Percentiles rank a stretch among this genome's conserved stretches.
Conservation (phyloP, 2,329 filamentous ascomycete genomes). For the Colletotrichum melonis region DNA sequence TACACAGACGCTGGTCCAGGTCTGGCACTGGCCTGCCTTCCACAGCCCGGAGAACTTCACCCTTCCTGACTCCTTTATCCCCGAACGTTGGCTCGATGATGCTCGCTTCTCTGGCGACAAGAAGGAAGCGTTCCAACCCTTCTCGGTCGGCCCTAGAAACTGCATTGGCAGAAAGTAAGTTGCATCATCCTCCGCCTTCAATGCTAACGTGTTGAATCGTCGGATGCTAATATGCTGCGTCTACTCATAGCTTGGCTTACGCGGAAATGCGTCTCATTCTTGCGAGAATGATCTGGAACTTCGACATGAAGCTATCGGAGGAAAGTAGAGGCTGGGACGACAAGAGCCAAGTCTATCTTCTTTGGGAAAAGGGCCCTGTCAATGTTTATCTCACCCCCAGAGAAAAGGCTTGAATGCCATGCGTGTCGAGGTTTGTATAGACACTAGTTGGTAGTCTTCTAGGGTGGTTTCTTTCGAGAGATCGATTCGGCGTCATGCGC, state of each 20-base stretch:
- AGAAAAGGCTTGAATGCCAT: not conserved
- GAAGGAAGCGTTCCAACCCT: constrained; percentile 57
- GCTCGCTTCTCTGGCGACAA: constrained; percentile 46
- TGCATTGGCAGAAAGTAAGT: constrained; percentile 63
- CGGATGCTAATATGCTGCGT: not conserved
- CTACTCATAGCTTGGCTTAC: constrained; percentile 50
- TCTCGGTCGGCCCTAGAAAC: constrained; percentile 59
- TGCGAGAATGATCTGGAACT: constrained; percentile 56
- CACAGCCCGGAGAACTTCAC: constrained; percentile 46
- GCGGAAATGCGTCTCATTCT: constrained; percentile 61
- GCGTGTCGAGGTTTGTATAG: too few species aligned
- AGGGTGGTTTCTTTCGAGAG: too few species aligned
- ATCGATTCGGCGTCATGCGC: too few species aligned
- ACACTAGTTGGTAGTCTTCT: too few species aligned
- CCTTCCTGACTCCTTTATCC: constrained; percentile 49
- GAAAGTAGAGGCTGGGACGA: constrained; percentile 50
- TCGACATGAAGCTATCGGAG: constrained; percentile 53
- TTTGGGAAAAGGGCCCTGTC: constrained; percentile 49
- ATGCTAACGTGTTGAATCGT: not conserved
- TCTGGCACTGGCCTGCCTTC: constrained; percentile 43
- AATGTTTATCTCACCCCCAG: constrained; percentile 10
- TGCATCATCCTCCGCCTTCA: constrained; percentile 39
- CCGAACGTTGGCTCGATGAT: constrained; percentile 55
- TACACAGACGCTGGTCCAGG: constrained; percentile 30
- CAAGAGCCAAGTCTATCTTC: constrained; percentile 47